A percentile compares a stretch with the other conserved stretches of the same genome.
phyloP scores from a whole-genome alignment of 2,329 filamentous ascomycete genomes.

The Escovopsis weberi region DNA sequence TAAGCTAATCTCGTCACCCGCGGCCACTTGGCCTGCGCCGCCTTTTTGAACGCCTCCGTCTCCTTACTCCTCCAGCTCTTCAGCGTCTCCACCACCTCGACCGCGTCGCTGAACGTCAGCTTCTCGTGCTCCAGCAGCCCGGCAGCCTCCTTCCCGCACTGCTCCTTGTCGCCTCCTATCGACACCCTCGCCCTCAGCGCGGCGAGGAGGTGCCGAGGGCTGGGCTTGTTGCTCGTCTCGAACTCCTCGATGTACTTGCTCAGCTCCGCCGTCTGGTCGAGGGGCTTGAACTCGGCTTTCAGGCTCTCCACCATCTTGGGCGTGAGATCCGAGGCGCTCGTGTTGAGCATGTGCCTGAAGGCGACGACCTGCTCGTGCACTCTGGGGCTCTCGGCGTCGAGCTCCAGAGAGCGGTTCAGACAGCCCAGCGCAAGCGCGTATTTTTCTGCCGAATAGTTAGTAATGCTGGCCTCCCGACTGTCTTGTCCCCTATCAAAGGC shows the following conservation, averaged over 20 bases:
- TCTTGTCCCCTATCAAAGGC: conserved; percentile 30
- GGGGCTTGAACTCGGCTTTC: conserved; percentile 48
- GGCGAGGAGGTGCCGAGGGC: conserved; percentile 47
- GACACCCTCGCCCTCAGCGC: conserved; percentile 44
- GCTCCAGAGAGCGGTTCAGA: conserved; percentile 54
- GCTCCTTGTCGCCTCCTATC: conserved; percentile 41
- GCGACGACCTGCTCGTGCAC: conserved; percentile 62
- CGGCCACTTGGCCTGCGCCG: conserved; percentile 35
- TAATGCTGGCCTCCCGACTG: no score
- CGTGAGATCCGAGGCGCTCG: conserved; percentile 41
- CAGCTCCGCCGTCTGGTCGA: conserved; percentile 44
- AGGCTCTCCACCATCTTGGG: conserved; percentile 55
- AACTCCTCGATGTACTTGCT: conserved; percentile 53
- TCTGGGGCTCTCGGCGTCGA: conserved; percentile 55
- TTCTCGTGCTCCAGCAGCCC: conserved; percentile 37
- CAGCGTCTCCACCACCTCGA: conserved; percentile 28
- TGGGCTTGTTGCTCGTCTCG: conserved; percentile 45
- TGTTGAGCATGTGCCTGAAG: conserved; percentile 50
- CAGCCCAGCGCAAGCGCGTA: conserved; percentile 78
- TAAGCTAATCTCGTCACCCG: conserved; percentile 32
- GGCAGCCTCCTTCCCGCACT: conserved; percentile 48
- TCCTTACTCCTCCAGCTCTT: conserved; percentile 35
- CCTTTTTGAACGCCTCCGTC: conserved; percentile 31
- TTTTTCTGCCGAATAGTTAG: conserved; percentile 30
- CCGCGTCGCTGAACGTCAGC: conserved; percentile 41